phyloP scores from a whole-genome alignment of 176 grass and related monocot species.

The Carex littledalei region DNA sequence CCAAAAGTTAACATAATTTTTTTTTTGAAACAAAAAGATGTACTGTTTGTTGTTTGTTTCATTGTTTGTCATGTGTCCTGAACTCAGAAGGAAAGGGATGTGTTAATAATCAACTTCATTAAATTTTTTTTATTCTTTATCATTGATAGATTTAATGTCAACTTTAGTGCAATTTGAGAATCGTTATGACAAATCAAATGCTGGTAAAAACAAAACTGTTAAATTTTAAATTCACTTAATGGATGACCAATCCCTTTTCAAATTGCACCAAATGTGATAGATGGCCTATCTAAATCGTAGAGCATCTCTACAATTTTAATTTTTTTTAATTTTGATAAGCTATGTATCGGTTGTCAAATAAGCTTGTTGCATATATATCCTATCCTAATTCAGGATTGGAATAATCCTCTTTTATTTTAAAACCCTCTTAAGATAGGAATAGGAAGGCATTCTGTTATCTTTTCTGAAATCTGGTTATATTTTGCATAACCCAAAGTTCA shows the following conservation, averaged over 20 bases:
- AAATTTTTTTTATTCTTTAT: too few species aligned
- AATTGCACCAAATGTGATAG: background rate
- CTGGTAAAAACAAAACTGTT: background rate
- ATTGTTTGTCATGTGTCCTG: background rate
- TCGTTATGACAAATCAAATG: background rate
- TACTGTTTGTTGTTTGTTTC: background rate
- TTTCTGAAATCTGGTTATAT: background rate
- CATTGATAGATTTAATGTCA: background rate
- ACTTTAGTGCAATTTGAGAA: background rate
- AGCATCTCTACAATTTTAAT: background rate
- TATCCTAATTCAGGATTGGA: background rate
- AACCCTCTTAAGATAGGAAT: background rate
- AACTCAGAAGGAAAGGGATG: background rate
- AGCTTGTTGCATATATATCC: background rate
- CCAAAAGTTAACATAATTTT: background rate
- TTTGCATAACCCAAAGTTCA: background rate
- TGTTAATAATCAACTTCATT: background rate
- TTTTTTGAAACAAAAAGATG: background rate
- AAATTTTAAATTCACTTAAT: background rate
- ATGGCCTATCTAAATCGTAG: background rate
- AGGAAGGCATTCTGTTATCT: background rate
- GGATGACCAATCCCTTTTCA: background rate
- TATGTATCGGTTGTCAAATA: background rate
- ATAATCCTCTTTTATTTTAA: background rate
- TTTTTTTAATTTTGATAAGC: background rate